Evolutionary conservation across 1,284 basidiomycete species (phyloP), one percentile per base, ranked within the genome.

Genomic region (Microstroma glucosiphilum): DNA sequence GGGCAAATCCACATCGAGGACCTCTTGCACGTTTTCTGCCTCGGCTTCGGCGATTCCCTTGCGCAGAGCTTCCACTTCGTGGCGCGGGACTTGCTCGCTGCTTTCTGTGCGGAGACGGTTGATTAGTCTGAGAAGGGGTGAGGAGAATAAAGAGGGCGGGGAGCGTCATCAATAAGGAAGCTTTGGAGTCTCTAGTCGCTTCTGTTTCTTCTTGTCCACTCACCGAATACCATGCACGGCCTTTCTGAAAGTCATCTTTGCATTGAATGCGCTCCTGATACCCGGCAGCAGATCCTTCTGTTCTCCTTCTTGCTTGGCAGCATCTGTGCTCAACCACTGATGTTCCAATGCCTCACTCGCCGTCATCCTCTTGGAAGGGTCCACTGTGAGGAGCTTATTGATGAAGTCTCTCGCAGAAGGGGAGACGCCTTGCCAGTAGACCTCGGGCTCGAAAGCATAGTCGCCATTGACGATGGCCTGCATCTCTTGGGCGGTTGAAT

Each of bases 181-280:
- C 30, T 9, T 37, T 37, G 25, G 59, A 9, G n/a, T 12, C 40
- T 6, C n/a, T 26, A 12, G 49, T 43, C 49, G 1, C 23, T 23
- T 11, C 57, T 23, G 11, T 12, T 53, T 4, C 23, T 53, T 4
- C 42, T 19, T 6, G 2, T 11, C 40, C 13, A 63, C 60, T 53
- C 55, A 57, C 61, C 72, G 60, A 57, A 78, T 78, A 17, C 77
- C 77, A 49, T 78, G 75, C 57, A 78, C 73, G 0, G 77, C 77
- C 61, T 77, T 77, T 51, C 68, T 61, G 66, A 77, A 77, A 9
- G 75, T 78, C 0, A 67, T 41, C 56, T 77, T 77, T 17, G 76
- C 77, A 63, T 77, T 78, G 71, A 78, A 78, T 12, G 77, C 77
- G 21, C 59, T 67, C 66, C 77, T 78, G 68, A 78, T 77, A 43